Evolutionary conservation across 2,329 filamentous ascomycete genomes (phyloP).

Genomic region (Ascochyta lentis): DNA sequence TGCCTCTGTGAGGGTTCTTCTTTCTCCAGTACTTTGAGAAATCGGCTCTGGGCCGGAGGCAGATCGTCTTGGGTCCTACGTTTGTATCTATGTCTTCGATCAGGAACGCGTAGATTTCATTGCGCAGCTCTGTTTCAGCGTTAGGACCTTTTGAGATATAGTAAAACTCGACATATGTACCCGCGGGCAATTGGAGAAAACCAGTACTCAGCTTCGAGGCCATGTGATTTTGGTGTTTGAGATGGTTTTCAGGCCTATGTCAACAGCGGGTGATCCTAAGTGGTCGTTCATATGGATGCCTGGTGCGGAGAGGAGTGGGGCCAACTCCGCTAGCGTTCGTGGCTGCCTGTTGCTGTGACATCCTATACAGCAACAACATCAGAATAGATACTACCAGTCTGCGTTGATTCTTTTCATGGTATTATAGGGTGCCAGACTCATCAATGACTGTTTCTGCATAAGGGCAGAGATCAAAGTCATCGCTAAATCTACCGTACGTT

Average conservation of each 20-base stretch:
- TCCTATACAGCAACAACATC: too few relatives aligned
- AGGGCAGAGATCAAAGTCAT: too few relatives aligned
- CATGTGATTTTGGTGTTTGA: neutral
- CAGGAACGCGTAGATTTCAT: conserved; percentile 4
- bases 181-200: conserved; percentile 6
- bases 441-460: too few relatives aligned
- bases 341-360: neutral
- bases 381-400: too few relatives aligned
- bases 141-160: neutral
- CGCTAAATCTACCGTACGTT: too few relatives aligned
- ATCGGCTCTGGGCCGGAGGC: conserved; percentile 1
- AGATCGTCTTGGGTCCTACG: conserved; percentile 9
- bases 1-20: conserved; percentile 8
- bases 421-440: too few relatives aligned
- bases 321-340: neutral
- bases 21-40: conserved; percentile 7
- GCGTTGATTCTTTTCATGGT: too few relatives aligned
- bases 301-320: conserved; percentile 5
- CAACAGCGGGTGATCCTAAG: neutral
- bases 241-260: too few relatives aligned
- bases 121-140: conserved; percentile 3
- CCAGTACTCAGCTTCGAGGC: neutral
- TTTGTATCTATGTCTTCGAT: conserved; percentile 17
- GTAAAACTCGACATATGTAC: neutral
- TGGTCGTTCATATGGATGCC: conserved; percentile 11